These are phyloP conservation scores for Colletotrichum cuscutae DNA, from an alignment of 2,329 filamentous ascomycete genomes.

Conservation along the genomic window DNA sequence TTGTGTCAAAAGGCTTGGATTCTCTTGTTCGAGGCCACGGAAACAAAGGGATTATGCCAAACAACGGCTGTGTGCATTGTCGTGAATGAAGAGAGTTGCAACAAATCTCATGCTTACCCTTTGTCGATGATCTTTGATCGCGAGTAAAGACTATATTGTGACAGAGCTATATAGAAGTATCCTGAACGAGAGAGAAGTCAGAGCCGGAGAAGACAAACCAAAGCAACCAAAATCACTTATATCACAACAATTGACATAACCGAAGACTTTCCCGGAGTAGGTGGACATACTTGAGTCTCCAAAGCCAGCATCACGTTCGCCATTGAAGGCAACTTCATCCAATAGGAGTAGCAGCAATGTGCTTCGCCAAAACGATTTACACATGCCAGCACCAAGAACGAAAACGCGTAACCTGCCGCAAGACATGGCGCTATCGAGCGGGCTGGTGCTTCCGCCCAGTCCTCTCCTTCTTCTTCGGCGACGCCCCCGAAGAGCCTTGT, in stretches of 20 bases:
- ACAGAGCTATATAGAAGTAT: neutral
- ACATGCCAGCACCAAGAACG: slow-evolving; percentile 18
- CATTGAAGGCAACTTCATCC: neutral
- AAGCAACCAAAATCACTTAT: neutral
- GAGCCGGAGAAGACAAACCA: neutral
- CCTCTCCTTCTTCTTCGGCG: slow-evolving; percentile 26
- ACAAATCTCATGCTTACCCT: neutral
- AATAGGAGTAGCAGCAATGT: slow-evolving; percentile 21
- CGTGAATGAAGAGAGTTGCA: neutral
- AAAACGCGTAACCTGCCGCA: slow-evolving; percentile 16
- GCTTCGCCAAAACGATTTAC: slow-evolving; percentile 15
- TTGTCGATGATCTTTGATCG: neutral
- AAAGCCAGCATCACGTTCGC: neutral
- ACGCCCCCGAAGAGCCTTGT: slow-evolving; percentile 13
- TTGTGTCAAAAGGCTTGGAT: neutral
- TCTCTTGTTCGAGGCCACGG: neutral
- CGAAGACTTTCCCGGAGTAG: neutral
- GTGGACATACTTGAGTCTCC: too few species aligned
- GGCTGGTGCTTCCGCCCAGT: slow-evolving; percentile 16
- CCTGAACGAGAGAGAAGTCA: neutral
- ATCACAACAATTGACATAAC: neutral
- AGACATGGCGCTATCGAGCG: slow-evolving; percentile 7
- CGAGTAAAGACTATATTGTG: neutral
- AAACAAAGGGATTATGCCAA: neutral
- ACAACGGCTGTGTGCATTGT: neutral